These are phyloP conservation scores for Vaccinium macrocarpon DNA, from an alignment of 148 eudicot species.

Conservation along the genomic window DNA sequence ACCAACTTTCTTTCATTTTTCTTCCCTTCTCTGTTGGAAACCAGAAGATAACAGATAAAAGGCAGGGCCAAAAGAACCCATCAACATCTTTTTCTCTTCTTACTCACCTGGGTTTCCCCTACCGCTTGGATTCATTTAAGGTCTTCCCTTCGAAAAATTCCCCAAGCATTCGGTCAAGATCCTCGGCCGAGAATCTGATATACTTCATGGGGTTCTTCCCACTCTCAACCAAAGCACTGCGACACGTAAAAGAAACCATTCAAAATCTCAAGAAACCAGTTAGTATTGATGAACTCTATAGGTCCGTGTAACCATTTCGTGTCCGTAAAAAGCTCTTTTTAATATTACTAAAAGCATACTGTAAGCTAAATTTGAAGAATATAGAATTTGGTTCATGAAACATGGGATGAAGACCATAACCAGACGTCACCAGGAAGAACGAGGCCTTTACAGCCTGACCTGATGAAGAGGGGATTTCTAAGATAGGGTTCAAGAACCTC, in stretches of 20 bases:
- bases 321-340: neutral
- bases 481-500: too few species aligned
- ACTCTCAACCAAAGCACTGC: constrained; percentile 79
- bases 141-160: constrained; percentile 92
- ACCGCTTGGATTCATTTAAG: constrained; percentile 60
- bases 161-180: constrained; percentile 90
- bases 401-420: neutral
- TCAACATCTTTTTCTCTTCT: neutral
- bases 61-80: constrained; percentile 1
- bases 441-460: too few species aligned
- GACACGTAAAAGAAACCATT: constrained; percentile 8
- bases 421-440: neutral
- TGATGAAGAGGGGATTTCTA: too few species aligned
- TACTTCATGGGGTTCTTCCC: constrained; percentile 90
- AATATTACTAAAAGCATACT: neutral
- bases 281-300: neutral
- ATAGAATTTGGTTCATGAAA: neutral
- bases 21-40: too few species aligned
- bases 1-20: neutral
- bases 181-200: constrained; percentile 80
- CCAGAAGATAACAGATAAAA: neutral
- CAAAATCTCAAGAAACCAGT: neutral
- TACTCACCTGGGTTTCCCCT: neutral
- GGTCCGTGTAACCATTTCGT: neutral
- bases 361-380: neutral